These are phyloP conservation scores for Ogataea paraovalis DNA, from an alignment of 805 yeast genomes.

Conservation along the genomic window DNA sequence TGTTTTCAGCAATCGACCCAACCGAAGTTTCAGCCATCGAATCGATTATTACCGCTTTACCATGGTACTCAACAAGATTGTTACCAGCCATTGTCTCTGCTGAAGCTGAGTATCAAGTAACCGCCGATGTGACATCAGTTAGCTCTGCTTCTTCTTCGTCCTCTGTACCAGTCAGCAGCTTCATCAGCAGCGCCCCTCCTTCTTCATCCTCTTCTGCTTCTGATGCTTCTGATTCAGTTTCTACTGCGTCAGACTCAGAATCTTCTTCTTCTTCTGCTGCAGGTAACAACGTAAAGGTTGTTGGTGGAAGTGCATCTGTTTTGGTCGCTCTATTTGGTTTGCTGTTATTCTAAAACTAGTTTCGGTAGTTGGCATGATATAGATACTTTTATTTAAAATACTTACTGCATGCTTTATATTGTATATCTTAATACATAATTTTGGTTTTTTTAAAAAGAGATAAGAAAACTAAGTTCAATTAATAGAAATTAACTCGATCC, in stretches of 20 bases:
- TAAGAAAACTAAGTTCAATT: too few species aligned
- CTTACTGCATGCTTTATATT: too few species aligned
- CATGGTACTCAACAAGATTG: conserved; percentile 26
- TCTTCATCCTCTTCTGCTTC: conserved; percentile 3
- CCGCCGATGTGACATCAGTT: conserved; percentile 4
- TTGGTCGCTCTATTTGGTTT: neutral
- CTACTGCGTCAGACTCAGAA: neutral
- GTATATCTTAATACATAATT: too few species aligned
- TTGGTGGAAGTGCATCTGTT: conserved; percentile 1
- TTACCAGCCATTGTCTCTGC: conserved; percentile 14
- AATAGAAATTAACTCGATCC: too few species aligned
- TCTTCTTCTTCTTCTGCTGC: conserved; percentile 2
- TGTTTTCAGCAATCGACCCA: conserved; percentile 17
- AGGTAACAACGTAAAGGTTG: neutral
- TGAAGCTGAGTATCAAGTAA: conserved; percentile 2
- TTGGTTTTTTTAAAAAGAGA: too few species aligned
- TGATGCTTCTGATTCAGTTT: conserved; percentile 2
- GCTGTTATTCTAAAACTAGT: neutral
- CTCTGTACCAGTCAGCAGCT: conserved; percentile 2
- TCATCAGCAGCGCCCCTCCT: neutral
- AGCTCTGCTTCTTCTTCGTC: conserved; percentile 5
- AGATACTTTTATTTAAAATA: too few species aligned
- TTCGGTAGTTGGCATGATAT: too few species aligned
- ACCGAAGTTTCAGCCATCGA: conserved; percentile 5
- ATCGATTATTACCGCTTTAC: conserved; percentile 15